Conservation (phyloP, 768 basidiomycete genomes). For the Tulasnella sp. region DNA sequence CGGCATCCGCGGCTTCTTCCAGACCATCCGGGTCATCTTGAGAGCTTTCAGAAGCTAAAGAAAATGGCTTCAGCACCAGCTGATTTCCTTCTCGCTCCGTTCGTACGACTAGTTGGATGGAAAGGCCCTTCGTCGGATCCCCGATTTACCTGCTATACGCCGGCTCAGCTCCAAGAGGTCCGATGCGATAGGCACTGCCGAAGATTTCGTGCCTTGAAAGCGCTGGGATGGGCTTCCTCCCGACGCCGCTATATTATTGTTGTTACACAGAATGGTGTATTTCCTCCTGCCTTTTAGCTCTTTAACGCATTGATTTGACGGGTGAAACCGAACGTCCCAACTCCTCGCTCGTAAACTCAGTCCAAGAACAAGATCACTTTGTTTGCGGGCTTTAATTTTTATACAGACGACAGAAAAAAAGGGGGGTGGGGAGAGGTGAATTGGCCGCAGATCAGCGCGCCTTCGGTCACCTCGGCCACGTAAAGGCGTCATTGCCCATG, state of each 20-base stretch:
- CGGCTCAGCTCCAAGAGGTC: neutral
- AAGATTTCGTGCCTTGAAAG: neutral
- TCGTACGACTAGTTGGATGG: slow-evolving; percentile 4
- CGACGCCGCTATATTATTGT: neutral
- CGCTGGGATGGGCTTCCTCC: neutral
- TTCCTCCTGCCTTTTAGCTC: neutral
- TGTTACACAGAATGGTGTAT: neutral
- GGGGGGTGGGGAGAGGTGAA: too few relatives aligned
- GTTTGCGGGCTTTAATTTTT: too few relatives aligned
- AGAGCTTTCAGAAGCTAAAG: neutral
- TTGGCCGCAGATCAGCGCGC: too few relatives aligned
- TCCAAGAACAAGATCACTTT: too few relatives aligned
- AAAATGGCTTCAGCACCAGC: neutral
- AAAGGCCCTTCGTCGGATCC: slow-evolving; percentile 6
- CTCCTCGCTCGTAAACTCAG: neutral
- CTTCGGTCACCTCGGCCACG: too few relatives aligned
- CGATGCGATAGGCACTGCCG: slow-evolving; percentile 10
- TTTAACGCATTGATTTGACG: neutral
- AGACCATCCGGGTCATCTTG: slow-evolving; percentile 26
- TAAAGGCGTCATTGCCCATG: too few relatives aligned
- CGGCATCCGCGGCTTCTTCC: neutral
- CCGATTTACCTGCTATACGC: slow-evolving; percentile 6
- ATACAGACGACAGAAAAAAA: too few relatives aligned
- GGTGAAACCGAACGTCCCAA: neutral
- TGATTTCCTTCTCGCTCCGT: neutral